Base-by-base conservation (phyloP, 1,139 yeast species). In the Kodamaea plutei region DNA sequence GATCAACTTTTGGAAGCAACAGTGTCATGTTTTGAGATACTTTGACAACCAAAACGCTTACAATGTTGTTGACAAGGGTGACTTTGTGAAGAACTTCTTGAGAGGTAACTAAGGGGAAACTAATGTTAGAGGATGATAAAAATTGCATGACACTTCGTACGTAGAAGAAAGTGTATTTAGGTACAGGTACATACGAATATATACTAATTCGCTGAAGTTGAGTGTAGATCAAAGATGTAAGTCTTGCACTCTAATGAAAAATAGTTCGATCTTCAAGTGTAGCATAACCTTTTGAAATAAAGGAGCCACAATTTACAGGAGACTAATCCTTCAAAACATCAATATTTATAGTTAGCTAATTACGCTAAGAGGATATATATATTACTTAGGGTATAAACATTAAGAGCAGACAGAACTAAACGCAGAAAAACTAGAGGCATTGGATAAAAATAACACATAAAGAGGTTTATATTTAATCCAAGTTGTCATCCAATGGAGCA, bases 1-100 rank as follows among this genome's bases (percentile, higher is more conserved):
- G 52, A 70, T 82, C 49, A 85, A 85, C 63, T 85, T 84, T 66
- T 85, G 95, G 95, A 85, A 85, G 59, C 95, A 85, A 64, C 81
- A 77, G 52, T 76, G 91, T 47, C 95, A 85, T 59, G 88, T 85
- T 23, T 68, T 83, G 76, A 78, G 82, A 61, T 84, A 79, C 64
- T 84, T 84, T 48, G 84, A 79, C 47, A 79, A 78, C 48, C 83
- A 76, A 56, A 71, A 73, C 34, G 61, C 61, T 28, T 71, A 76
- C 47, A 69, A 64, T 33, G 63, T 58, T 37, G 65, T 64, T 34
- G 70, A 65, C 43, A 64, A 61, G 55, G 68, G 76, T 45, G 69
- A 66, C 41, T 79, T 84, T 50, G 76, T 84, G 34, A 77, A 76
- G 58, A 79, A 79, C 56, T 84, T 84, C 69, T 73, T 84, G 51